Base-by-base conservation (phyloP, 169 alveolate genomes). In the Cryptosporidium canis region DNA sequence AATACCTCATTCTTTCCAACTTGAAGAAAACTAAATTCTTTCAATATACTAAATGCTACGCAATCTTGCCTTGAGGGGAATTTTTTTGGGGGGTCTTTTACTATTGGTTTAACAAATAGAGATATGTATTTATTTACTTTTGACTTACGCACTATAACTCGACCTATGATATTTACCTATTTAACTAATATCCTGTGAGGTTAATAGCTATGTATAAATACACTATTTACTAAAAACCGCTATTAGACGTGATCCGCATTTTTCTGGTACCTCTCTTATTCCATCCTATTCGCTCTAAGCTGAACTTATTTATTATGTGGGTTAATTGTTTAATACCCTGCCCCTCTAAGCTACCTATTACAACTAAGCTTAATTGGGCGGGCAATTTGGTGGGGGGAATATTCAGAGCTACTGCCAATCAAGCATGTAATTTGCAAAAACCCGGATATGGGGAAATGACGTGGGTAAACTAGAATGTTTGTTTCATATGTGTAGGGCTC, bases 1-100 rank as follows among this genome's bases (percentile, higher is more conserved):
- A 68, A 44, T 48, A 45, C 66, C 35, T 68, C 66, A 68, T 68
- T 68, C 39, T 43, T 68, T 45, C 83, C 45, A 27, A 68, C 45
- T 68, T 44, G n/a, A 43, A 66, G 41, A 66, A 66, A 61, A 61
- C 45, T 35, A 44, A 61, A 61, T 18, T 31, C 33, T 35, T 21
- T n/a, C 45, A 27, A 31, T 12, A 29, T 33, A 9, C 12, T 61
- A 61, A n/a, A 14, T 51, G 35, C 24, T 29, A 44, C 47, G 68
- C 27, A 29, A 61, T 35, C 27, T 61, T 61, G 21, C 61, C 31
- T 63, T 63, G 70, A 45, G 70, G 67, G 70, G 44, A 63, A 63
- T 18, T 29, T 14, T 31, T 39, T 7, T 24, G 83, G 29, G 83
- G 83, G 83, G 83, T 66, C 41, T 24, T 21, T 12, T 24, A 24